Percentiles rank a stretch among this genome's conserved stretches.
Evolutionary conservation across 2,329 filamentous ascomycete genomes (phyloP).

Genomic region (Trichothecium roseum): DNA sequence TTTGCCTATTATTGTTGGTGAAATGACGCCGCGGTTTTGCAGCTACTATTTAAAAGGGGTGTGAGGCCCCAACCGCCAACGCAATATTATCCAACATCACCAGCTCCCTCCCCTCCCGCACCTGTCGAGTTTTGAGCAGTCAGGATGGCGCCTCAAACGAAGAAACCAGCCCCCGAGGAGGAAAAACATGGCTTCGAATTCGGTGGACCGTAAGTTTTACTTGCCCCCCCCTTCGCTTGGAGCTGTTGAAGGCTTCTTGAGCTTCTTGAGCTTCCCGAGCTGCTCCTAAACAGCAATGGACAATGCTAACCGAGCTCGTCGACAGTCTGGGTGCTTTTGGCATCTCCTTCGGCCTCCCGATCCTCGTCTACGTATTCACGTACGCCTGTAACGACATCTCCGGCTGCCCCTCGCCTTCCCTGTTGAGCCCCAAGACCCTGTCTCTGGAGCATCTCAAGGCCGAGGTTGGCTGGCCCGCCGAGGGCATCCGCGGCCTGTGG

Average conservation of each 20-base stretch:
- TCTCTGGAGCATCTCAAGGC: slow-evolving; percentile 62
- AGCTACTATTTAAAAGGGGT: too few species aligned
- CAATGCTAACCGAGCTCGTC: too few species aligned
- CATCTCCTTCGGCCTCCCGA: slow-evolving; percentile 71
- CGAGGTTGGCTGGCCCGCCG: slow-evolving; percentile 70
- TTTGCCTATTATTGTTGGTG: too few species aligned
- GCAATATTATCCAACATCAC: too few species aligned
- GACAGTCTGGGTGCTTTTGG: slow-evolving; percentile 61
- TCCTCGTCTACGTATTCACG: slow-evolving; percentile 67
- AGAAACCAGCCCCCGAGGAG: slow-evolving; percentile 4
- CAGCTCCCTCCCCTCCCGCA: too few species aligned
- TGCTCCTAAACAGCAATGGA: slow-evolving; percentile 8
- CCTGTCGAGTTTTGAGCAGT: background rate
- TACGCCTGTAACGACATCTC: slow-evolving; percentile 90
- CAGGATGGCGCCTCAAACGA: slow-evolving; percentile 16
- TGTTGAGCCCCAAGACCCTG: slow-evolving; percentile 62
- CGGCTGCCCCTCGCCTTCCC: slow-evolving; percentile 78
- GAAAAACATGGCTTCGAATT: slow-evolving; percentile 39
- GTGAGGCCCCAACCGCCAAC: too few species aligned
- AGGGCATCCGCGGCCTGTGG: slow-evolving; percentile 60
- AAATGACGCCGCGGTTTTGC: too few species aligned
- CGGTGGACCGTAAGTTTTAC: slow-evolving; percentile 35
- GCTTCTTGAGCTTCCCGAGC: background rate
- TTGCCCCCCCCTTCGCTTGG: too few species aligned
- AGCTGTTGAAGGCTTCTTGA: background rate